Evolutionary conservation across 306 rosid species (phyloP).

Genomic region (Cucurbita pepo): DNA sequence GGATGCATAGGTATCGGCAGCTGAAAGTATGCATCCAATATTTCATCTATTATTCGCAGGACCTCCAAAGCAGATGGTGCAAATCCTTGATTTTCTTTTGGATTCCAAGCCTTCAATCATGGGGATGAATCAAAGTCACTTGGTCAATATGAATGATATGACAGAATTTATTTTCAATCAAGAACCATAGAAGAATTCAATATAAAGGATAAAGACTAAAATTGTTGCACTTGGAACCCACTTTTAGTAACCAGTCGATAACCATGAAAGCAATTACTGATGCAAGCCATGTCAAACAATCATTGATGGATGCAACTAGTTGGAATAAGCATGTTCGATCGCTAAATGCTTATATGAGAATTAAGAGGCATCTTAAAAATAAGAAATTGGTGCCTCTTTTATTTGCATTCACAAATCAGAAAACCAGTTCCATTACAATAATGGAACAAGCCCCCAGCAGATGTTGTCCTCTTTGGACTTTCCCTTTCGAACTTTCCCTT

Average conservation of each 20-base stretch:
- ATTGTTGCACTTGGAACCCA: neutral
- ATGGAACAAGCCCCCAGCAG: too few species aligned
- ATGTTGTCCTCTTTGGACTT: too few species aligned
- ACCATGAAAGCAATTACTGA: neutral
- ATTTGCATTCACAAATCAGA: neutral
- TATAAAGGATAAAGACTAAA: neutral
- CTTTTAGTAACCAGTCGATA: neutral
- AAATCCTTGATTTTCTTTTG: slow-evolving; percentile 53
- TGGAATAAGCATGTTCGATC: neutral
- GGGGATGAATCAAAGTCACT: slow-evolving; percentile 7
- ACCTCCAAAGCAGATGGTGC: slow-evolving; percentile 94
- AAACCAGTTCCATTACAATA: neutral
- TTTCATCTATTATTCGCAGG: slow-evolving; percentile 70
- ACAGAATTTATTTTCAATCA: neutral
- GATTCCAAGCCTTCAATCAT: slow-evolving; percentile 52
- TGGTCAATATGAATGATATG: neutral
- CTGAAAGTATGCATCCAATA: slow-evolving; percentile 81
- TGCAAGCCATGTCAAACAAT: neutral
- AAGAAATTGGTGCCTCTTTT: neutral
- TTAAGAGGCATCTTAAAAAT: neutral
- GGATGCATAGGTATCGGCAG: slow-evolving; percentile 98
- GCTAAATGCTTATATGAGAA: neutral
- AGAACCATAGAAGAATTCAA: neutral
- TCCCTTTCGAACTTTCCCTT: too few species aligned
- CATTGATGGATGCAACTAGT: neutral